Evolutionary conservation across 192 early-diverging fungal species (phyloP).

Genomic region (Physocladia obscura): DNA sequence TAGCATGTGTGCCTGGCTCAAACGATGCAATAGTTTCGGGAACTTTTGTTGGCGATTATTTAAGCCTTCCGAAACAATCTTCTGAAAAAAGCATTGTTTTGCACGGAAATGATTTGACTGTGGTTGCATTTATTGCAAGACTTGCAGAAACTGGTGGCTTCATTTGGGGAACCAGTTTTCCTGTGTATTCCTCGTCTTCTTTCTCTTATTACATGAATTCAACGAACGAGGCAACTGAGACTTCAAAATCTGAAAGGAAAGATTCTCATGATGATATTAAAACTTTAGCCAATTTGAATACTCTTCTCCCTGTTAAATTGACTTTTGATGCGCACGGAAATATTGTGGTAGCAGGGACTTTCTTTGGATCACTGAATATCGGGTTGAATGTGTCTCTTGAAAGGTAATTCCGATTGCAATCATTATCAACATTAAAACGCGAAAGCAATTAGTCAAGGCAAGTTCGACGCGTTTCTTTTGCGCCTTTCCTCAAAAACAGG

Average conservation of each 20-base stretch:
- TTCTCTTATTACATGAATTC: neutral
- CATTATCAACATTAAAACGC: no score
- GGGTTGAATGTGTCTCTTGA: neutral
- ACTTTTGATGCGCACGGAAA: neutral
- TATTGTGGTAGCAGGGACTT: conserved; percentile 7
- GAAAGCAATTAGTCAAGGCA: no score
- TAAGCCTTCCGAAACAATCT: neutral
- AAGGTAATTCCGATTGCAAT: no score
- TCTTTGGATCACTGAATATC: neutral
- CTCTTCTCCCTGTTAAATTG: conserved; percentile 4
- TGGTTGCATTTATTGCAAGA: neutral
- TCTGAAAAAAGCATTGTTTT: neutral
- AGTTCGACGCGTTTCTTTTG: conserved; percentile 5
- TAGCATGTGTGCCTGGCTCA: neutral
- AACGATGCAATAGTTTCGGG: neutral
- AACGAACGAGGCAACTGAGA: neutral
- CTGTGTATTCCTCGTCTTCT: neutral
- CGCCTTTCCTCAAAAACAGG: neutral
- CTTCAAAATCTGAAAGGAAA: no score
- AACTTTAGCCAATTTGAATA: neutral
- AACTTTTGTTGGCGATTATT: neutral
- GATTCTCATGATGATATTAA: neutral
- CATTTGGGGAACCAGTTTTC: neutral
- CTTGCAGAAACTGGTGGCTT: neutral
- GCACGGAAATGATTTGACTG: neutral